Evolutionary conservation across 2,329 filamentous ascomycete species (phyloP), one percentile per base, ranked within the genome.

Genomic region (Botrytis hyacinthi): DNA sequence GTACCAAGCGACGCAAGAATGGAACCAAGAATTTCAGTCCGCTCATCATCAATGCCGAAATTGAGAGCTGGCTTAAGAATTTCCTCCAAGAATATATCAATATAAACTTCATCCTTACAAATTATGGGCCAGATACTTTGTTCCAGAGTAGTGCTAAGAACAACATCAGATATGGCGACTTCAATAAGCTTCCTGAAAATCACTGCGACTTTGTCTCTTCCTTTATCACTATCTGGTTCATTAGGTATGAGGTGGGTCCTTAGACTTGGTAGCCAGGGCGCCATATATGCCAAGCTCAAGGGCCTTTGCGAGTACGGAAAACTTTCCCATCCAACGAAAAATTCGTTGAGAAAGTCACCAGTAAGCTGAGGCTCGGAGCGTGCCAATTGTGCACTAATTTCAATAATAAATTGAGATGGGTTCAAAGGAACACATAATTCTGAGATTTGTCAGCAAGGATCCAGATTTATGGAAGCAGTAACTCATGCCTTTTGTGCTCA

Each of bases 261-360:
- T 48, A 92, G 81, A 20, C 89, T 87, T 9, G 87, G 84, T 54
- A 92, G 83, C 90, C 90, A 92, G 2, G 90, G 90, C 9, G 90
- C 88, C 88, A 92, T 91, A 79, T 92, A 92, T 9, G 89, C 87
- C 44, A 92, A 83, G 76, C 89, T 91, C 37, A 92, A 80, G 1
- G 90, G 88, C 76, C 90, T 89, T 78, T 92, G 90, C 73, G 91
- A 88, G 48, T 90, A 87, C 1, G 88, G 86, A 77, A 92, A 90
- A 78, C 89, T 91, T 76, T 91, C 89, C 90, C 90, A 92, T 29
- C 90, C 89, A 37, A 91, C 89, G 74, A 92, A 92, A 79, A 92
- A 92, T 78, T 92, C 90, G n/a, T 90, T 91, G 57, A 92, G 79
- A 77, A 92, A 92, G 78, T 92, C 90, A 12, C 86, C 87, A 0